These are phyloP conservation scores for Globisporangium cederbergense DNA, from an alignment of 352 stramenopile species.

Conservation along the genomic window DNA sequence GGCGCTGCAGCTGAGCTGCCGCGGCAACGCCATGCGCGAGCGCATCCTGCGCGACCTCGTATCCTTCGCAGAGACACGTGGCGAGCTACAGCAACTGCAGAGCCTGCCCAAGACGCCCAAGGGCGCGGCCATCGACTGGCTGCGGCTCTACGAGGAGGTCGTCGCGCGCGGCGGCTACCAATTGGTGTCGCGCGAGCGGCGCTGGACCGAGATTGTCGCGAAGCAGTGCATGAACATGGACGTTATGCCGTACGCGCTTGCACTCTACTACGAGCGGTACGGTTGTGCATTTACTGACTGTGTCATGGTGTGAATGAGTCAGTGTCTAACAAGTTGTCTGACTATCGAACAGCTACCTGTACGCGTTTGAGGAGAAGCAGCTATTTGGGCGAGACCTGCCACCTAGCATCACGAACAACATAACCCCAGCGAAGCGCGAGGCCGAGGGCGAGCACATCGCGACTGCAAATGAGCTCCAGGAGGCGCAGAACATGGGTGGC, in stretches of 20 bases:
- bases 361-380: slow-evolving; percentile 77
- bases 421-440: slow-evolving; percentile 20
- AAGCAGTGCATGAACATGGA: slow-evolving; percentile 52
- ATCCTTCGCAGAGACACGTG: slow-evolving; percentile 45
- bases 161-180: slow-evolving; percentile 58
- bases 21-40: slow-evolving; percentile 57
- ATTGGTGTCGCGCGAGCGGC: slow-evolving; percentile 42
- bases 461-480: slow-evolving; percentile 57
- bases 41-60: slow-evolving; percentile 56
- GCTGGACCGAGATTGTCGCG: slow-evolving; percentile 52
- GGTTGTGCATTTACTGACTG: background rate
- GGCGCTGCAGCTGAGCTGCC: slow-evolving; percentile 66
- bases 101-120: slow-evolving; percentile 48
- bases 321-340: background rate
- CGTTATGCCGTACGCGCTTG: slow-evolving; percentile 59
- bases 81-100: slow-evolving; percentile 42
- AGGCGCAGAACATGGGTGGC: slow-evolving; percentile 56
- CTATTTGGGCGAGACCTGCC: slow-evolving; percentile 63
- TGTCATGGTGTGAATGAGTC: background rate
- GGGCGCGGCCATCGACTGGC: slow-evolving; percentile 60
- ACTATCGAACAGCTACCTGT: slow-evolving; percentile 26
- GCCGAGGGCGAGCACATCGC: slow-evolving; percentile 38
- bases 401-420: background rate
- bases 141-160: slow-evolving; percentile 81
- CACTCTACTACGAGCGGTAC: slow-evolving; percentile 53